Percentiles rank a stretch among this genome's conserved stretches.
Evolutionary conservation across 495 filamentous ascomycete genomes (phyloP).

Genomic region (Podospora pseudoanserina): DNA sequence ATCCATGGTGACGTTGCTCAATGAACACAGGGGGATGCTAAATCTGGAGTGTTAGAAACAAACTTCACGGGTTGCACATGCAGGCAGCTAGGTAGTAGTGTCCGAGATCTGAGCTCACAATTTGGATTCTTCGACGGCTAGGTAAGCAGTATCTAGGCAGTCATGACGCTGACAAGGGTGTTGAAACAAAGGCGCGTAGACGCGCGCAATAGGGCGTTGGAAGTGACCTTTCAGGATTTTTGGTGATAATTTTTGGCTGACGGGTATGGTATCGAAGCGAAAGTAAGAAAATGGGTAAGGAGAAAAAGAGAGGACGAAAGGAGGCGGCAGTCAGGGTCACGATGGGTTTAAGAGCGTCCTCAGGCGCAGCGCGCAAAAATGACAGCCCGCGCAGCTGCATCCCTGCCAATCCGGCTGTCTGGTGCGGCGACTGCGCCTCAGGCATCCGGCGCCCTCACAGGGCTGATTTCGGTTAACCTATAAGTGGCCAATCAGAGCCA

Average conservation of each 20-base stretch:
- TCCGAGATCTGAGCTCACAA: neutral
- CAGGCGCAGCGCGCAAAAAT: neutral
- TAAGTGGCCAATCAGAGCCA: neutral
- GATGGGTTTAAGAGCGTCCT: conserved; percentile 7
- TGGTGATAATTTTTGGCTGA: neutral
- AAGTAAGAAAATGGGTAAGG: neutral
- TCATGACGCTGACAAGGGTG: neutral
- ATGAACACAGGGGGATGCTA: neutral
- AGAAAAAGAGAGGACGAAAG: conserved; percentile 4
- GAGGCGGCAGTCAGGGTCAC: neutral
- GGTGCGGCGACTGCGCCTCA: conserved; percentile 1
- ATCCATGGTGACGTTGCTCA: neutral
- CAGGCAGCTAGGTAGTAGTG: neutral
- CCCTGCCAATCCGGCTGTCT: neutral
- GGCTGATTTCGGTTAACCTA: conserved; percentile 6
- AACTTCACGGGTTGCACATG: neutral
- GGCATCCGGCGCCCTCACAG: conserved; percentile 3
- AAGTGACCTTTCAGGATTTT: no score
- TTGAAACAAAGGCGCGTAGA: neutral
- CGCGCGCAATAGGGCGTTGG: no score
- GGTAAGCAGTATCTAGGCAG: neutral
- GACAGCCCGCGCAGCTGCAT: no score
- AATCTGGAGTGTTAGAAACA: neutral
- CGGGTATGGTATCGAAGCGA: neutral
- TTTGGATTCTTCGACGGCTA: neutral